Base-by-base conservation (phyloP, 1,284 basidiomycete genomes). In the Trametes hirsuta region DNA sequence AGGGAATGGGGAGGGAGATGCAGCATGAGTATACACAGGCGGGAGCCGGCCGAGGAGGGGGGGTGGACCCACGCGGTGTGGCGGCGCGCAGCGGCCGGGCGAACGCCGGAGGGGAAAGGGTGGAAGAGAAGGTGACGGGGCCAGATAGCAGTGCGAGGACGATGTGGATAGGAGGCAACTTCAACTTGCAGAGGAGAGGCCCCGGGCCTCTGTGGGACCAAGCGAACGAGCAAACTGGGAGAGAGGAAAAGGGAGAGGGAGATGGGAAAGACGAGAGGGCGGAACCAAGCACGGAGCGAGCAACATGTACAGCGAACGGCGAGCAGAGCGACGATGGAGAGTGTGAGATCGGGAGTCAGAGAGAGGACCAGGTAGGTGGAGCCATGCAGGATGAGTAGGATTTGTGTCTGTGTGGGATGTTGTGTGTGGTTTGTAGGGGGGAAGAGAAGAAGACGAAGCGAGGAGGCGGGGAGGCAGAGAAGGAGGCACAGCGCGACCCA, bases 271-370 rank as follows among this genome's bases (percentile, higher is more conserved):
- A 30, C 30, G 30, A 36, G 47, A 57, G 37, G n/a, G 22, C 30
- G 42, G 30, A 53, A 53, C 21, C 42, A 46, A 53, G 52, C 41
- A 44, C 11, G 41, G 34, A 47, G 36, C 35, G 56, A 56, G 55
- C 47, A 56, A 42, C 55, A 58, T 58, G 50, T 58, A 58, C 56
- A 58, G 44, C 49, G 56, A 58, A 58, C 34, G 36, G 25, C 36
- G 45, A 51, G 49, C 44, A 52, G 56, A 52, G 49, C 49, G 21
- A 45, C 15, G 44, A 30, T n/a, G 8, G 47, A 22, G 22, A n/a
- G 12, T 1, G 18, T 18, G 18, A 18, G 18, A 18, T 18, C 18
- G 18, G 1, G 18, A 18, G 18, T 18, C 18, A 1, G 18, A 37
- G 53, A 25, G n/a, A 35, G 1, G 40, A 44, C 24, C 37, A 49